Evolutionary conservation across 2,329 filamentous ascomycete species (phyloP), one percentile per base, ranked within the genome.

Genomic region (Trichoderma asperellum): DNA sequence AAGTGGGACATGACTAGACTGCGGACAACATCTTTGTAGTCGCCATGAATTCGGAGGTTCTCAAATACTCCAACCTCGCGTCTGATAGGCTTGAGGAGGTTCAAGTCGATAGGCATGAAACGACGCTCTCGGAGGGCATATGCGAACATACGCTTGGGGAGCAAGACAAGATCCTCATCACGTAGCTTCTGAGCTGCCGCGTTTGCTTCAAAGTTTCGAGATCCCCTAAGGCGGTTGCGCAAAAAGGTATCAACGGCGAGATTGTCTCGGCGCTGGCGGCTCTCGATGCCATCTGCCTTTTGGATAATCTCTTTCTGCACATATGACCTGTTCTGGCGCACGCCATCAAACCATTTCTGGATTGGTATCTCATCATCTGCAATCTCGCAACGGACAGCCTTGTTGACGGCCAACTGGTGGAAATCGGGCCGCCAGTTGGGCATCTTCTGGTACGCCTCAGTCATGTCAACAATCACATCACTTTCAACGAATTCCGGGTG

Each of bases 381-480:
- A 16, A 75, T 71, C 55, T 79, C 74, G 58, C 76, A 78, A 5
- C 74, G 70, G 5, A 74, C 74, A 5, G 75, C 75, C 73, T 80
- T 78, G 73, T 75, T 74, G 32, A 75, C 71, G 0, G 77, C 77
- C 18, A 77, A 60, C n/a, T 74, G 74, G 3, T 77, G 73, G 71
- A 78, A 78, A 6, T 67, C 40, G 1, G 81, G 80, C 1, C 77
- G 73, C 80, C 80, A 82, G 63, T 78, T 76, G 0, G 79, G 79
- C 66, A 79, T 78, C 72, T 76, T 78, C 71, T 81, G 79, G 66
- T 77, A 81, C 0, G 80, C 81, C 70, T 82, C 80, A 0, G 75
- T 76, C n/a, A 83, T 74, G 47, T 83, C 80, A 3, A 83, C 77
- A 8, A 83, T 81, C n/a, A 83, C 79, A 29, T 83, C 79, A 57